These are phyloP conservation scores for Crithidia bombi DNA, from an alignment of 208 protist genomes.

Conservation along the genomic window DNA sequence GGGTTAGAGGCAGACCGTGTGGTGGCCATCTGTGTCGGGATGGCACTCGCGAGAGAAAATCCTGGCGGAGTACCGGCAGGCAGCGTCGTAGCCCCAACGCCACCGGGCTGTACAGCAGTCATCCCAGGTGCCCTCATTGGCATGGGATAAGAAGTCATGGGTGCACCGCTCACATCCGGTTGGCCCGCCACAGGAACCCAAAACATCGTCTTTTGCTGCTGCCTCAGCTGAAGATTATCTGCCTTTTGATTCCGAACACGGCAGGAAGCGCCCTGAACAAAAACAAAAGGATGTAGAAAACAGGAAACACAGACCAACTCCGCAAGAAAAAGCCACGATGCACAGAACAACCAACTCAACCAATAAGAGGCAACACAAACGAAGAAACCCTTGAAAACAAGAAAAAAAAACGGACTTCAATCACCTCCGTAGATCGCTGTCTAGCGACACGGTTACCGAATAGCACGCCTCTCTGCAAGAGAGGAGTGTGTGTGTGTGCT, in stretches of 20 bases:
- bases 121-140: conserved; percentile 1
- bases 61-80: conserved; percentile 3
- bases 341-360: too few relatives aligned
- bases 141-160: neutral
- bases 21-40: neutral
- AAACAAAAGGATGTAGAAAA: too few relatives aligned
- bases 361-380: too few relatives aligned
- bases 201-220: conserved; percentile 9
- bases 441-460: too few relatives aligned
- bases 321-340: too few relatives aligned
- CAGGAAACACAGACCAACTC: too few relatives aligned
- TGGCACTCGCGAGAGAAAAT: neutral
- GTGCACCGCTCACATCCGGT: neutral
- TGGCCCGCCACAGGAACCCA: conserved; percentile 8
- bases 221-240: neutral
- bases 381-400: too few relatives aligned
- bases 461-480: too few relatives aligned
- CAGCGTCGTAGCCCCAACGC: neutral
- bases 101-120: neutral
- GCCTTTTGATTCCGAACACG: neutral
- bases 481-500: too few relatives aligned
- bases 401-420: too few relatives aligned
- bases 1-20: neutral
- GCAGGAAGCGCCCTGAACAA: neutral
- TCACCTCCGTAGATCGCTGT: too few relatives aligned